Evolutionary conservation across 805 yeast species (phyloP).

Genomic region (Spathaspora girioi): DNA sequence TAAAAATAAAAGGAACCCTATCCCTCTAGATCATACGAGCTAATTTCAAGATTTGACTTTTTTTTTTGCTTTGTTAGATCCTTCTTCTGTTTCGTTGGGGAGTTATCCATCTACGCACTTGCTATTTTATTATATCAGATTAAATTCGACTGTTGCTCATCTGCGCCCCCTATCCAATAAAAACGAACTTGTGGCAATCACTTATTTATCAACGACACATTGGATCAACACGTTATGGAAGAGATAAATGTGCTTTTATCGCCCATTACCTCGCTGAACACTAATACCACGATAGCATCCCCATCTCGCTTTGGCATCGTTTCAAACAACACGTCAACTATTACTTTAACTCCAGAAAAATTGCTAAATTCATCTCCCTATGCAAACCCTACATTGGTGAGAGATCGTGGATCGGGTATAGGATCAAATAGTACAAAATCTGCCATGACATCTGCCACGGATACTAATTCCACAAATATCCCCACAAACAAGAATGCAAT

Average conservation of each 20-base stretch:
- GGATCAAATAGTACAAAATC: neutral
- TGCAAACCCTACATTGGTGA: neutral
- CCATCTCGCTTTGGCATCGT: neutral
- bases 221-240: neutral
- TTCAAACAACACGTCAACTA: neutral
- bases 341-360: slow-evolving; percentile 1
- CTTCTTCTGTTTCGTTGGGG: no score
- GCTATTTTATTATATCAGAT: neutral
- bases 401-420: neutral
- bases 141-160: neutral
- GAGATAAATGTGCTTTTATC: neutral
- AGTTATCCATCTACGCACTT: neutral
- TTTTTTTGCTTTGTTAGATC: neutral
- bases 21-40: neutral
- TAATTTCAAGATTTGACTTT: neutral
- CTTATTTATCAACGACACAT: neutral
- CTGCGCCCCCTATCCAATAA: neutral
- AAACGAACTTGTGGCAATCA: neutral
- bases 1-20: neutral
- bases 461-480: neutral
- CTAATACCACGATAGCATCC: neutral
- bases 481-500: neutral
- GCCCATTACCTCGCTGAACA: neutral
- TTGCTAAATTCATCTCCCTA: neutral
- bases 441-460: neutral